Conservation (phyloP, 2,329 filamentous ascomycete genomes). For the Knoxdaviesia proteae region DNA sequence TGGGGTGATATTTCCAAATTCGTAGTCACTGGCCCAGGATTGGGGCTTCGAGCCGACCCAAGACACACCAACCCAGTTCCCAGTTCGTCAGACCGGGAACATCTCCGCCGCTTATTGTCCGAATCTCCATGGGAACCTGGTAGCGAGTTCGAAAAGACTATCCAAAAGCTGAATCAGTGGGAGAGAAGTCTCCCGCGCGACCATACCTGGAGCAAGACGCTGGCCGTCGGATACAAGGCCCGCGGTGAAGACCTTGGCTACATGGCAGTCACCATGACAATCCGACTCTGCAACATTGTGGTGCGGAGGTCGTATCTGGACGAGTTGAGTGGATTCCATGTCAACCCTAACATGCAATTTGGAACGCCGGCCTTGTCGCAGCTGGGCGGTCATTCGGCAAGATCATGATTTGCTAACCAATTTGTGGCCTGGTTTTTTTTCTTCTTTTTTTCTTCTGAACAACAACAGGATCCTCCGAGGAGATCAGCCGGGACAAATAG, state of each 20-base stretch:
- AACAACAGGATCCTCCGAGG: too few relatives aligned
- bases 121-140: constrained; percentile 20
- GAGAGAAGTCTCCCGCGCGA: constrained; percentile 24
- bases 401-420: too few relatives aligned
- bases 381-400: too few relatives aligned
- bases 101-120: neutral
- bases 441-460: neutral
- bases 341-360: neutral
- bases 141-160: constrained; percentile 26
- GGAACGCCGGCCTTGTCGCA: too few relatives aligned
- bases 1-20: constrained; percentile 26
- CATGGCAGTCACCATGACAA: constrained; percentile 31
- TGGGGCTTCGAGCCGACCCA: constrained; percentile 16
- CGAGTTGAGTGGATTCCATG: constrained; percentile 15
- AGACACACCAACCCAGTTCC: constrained; percentile 20
- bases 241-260: constrained; percentile 31
- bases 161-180: constrained; percentile 22
- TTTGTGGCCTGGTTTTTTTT: neutral
- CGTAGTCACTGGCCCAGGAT: too few relatives aligned
- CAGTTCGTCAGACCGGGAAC: constrained; percentile 2
- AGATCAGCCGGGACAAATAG: neutral
- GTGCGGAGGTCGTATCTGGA: constrained; percentile 30
- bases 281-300: constrained; percentile 34
- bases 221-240: constrained; percentile 23
- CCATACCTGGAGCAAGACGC: constrained; percentile 23